These are phyloP conservation scores for Trifolium fragiferum DNA, from an alignment of 306 rosid species.

Conservation along the genomic window DNA sequence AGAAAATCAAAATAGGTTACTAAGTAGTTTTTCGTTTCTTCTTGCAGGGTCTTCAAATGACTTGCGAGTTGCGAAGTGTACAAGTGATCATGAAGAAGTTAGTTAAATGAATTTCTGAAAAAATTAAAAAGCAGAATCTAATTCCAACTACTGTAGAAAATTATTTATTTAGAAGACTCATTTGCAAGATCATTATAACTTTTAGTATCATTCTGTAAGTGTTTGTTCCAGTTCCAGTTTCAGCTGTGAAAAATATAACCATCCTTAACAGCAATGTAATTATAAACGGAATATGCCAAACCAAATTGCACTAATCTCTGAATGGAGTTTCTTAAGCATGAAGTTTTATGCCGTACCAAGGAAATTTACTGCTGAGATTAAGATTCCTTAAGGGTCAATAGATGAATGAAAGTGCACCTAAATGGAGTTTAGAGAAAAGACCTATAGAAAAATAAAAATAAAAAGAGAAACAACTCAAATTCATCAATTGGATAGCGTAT, in stretches of 20 bases:
- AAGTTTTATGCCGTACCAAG: neutral
- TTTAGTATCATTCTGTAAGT: neutral
- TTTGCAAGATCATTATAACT: neutral
- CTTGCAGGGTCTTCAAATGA: too few species aligned
- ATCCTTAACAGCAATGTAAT: neutral
- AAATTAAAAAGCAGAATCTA: neutral
- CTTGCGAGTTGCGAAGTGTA: too few species aligned
- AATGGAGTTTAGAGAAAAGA: conserved; percentile 8
- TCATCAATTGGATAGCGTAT: conserved; percentile 28
- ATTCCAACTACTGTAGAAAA: neutral
- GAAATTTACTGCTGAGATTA: neutral
- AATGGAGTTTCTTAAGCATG: conserved; percentile 11
- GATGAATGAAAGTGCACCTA: conserved; percentile 12
- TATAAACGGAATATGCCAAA: neutral
- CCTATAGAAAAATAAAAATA: neutral
- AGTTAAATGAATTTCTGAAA: neutral
- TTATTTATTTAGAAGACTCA: neutral
- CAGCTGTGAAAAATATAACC: neutral
- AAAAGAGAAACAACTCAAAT: conserved; percentile 1
- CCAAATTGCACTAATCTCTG: neutral
- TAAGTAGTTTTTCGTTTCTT: too few species aligned
- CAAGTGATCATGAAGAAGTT: neutral
- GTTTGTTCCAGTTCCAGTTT: neutral
- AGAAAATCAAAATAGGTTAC: too few species aligned
- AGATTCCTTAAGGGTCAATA: neutral